Base-by-base conservation (phyloP, 495 filamentous ascomycete genomes). In the Daldinia loculata region DNA sequence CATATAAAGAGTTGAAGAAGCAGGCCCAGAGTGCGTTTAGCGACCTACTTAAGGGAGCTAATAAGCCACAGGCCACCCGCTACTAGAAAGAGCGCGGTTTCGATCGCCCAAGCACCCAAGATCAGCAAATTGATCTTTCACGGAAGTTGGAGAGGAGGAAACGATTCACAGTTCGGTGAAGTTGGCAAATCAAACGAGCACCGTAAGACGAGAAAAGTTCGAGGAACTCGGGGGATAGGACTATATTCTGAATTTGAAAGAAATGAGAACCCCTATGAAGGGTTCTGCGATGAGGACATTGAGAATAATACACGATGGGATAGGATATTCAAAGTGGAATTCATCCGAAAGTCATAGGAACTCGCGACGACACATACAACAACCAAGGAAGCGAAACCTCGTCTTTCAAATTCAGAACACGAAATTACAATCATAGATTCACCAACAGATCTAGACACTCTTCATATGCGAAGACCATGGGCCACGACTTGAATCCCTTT, bases 1-100 rank as follows among this genome's bases (percentile, higher is more conserved):
- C 86, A 58, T 99, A 95, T 76, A 89, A 90, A 75, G 96, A 98
- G 74, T 70, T 98, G 60, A 93, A 93, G 84, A 89, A 91, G 69
- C 89, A 88, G 55, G 79, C 94, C 36, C 89, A 93, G 62, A 85
- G 85, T 32, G 89, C 92, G n/a, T 98, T 94, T 80, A 86, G 87
- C 74, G 93, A 97, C 43, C 79, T 98, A 48, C 74, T 89, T 62
- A 93, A 90, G 77, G 84, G 84, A 38, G 77, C 75, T 67, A 78
- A 56, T 57, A 77, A 77, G 56, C 61, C 38, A 19, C 71, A 70
- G 15, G 50, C 55, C 19, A 66, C 32, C 30, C 70, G 65, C 65
- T 72, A 72, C 41, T 72, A 72, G 70, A n/a, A 48, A 24, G 7
- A 36, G 55, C 61, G 45, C 12, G 34, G 34, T 14, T 36, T 12